phyloP scores from a whole-genome alignment of 129 eudicot species.

The Flaveria ramosissima region DNA sequence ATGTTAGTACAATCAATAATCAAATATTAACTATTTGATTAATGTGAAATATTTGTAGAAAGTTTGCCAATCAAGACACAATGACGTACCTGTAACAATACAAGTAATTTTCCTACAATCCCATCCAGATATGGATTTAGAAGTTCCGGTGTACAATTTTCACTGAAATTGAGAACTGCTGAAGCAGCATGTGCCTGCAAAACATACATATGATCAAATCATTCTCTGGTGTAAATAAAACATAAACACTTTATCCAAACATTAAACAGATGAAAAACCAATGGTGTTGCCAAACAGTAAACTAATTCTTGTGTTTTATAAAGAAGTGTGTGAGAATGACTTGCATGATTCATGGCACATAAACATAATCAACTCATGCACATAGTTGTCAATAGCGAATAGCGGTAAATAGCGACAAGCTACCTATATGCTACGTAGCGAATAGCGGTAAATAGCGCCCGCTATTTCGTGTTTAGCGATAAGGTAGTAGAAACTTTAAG shows the following conservation, averaged over 20 bases:
- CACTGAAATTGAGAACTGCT: slow-evolving; percentile 91
- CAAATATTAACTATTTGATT: neutral
- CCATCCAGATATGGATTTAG: slow-evolving; percentile 90
- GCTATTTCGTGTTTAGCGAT: too few relatives aligned
- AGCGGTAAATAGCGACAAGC: too few relatives aligned
- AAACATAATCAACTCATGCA: slow-evolving; percentile 8
- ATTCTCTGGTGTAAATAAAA: slow-evolving; percentile 2
- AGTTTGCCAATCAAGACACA: neutral
- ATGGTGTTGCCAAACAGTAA: neutral
- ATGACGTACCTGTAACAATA: slow-evolving; percentile 70
- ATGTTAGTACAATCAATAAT: neutral
- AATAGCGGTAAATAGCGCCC: too few relatives aligned
- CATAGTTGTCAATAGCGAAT: too few relatives aligned
- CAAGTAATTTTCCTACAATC: slow-evolving; percentile 78
- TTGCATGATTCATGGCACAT: neutral
- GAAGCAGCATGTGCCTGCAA: slow-evolving; percentile 97
- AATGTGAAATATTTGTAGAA: neutral
- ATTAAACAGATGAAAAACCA: neutral
- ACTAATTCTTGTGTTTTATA: neutral
- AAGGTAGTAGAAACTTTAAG: too few relatives aligned
- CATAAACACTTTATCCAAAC: slow-evolving; percentile 5
- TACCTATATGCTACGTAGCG: too few relatives aligned
- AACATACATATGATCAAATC: slow-evolving; percentile 25
- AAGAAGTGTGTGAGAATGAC: neutral
- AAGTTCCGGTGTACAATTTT: slow-evolving; percentile 93